phyloP scores from a whole-genome alignment of 2,329 filamentous ascomycete genomes.

The Scedosporium minutisporum region DNA sequence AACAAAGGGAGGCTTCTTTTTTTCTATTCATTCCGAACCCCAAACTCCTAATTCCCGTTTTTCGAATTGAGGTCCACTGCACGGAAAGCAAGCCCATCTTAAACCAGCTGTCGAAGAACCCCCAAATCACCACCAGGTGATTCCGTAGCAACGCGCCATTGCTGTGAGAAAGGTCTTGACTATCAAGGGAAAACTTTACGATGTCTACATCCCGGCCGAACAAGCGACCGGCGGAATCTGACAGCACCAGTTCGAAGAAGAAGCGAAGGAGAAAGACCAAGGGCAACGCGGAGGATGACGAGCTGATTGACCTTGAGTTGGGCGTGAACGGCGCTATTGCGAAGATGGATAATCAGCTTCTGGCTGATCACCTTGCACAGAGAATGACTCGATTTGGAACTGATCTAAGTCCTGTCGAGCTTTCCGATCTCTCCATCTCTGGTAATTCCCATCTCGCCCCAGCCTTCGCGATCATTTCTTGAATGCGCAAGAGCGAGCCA shows the following conservation, averaged over 20 bases:
- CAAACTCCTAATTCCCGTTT: too few relatives aligned
- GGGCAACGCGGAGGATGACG: conserved; percentile 40
- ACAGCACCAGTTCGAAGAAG: conserved; percentile 17
- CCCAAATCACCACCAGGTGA: background rate
- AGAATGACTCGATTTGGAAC: conserved; percentile 68
- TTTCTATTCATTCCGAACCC: too few relatives aligned
- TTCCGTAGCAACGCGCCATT: background rate
- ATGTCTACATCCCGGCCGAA: conserved; percentile 31
- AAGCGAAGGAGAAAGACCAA: conserved; percentile 46
- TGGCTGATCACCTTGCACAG: conserved; percentile 80
- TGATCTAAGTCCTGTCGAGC: conserved; percentile 73
- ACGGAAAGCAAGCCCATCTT: too few relatives aligned
- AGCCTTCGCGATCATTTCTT: background rate
- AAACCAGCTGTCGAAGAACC: background rate
- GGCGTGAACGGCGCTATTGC: conserved; percentile 73
- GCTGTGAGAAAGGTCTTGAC: background rate
- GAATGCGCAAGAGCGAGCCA: background rate
- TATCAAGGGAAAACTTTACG: background rate
- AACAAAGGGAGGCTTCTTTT: too few relatives aligned
- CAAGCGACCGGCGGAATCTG: conserved; percentile 47
- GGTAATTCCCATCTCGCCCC: conserved; percentile 37
- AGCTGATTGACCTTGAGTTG: conserved; percentile 55
- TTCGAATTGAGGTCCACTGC: too few relatives aligned
- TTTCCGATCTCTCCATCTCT: conserved; percentile 72
- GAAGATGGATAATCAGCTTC: conserved; percentile 70